A percentile compares a stretch with the other conserved stretches of the same genome.
Evolutionary conservation across 176 grass and related monocot species (phyloP).

Genomic region (Poa pratensis): DNA sequence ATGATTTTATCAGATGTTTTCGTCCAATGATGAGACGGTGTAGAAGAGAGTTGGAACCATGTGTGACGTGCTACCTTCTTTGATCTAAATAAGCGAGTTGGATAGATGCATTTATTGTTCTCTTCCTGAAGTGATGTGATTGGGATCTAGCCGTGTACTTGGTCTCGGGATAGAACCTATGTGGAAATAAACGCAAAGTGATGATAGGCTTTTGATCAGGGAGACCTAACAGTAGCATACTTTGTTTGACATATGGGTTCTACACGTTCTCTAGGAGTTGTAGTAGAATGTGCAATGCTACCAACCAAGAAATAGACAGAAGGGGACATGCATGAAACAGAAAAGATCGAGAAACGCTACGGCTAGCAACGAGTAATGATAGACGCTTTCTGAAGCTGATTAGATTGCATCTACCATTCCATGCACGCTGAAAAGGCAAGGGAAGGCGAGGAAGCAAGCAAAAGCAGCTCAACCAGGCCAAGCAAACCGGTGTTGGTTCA

Average conservation of each 20-base stretch:
- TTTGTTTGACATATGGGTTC: neutral
- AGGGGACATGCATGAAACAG: no score
- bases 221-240: neutral
- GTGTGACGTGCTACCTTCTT: neutral
- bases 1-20: conserved; percentile 19
- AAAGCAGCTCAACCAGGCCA: neutral
- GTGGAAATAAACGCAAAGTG: neutral
- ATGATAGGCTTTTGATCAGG: neutral
- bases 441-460: neutral
- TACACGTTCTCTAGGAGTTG: neutral
- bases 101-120: neutral
- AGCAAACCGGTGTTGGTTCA: conserved; percentile 45
- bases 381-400: neutral
- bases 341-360: no score
- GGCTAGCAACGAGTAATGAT: neutral
- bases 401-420: neutral
- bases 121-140: neutral
- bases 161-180: neutral
- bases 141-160: neutral
- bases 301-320: no score
- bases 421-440: neutral
- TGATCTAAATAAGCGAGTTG: neutral
- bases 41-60: neutral
- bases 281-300: no score
- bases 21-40: neutral